Conservation (phyloP, 805 yeast species). For the Metschnikowia cubensis region DNA sequence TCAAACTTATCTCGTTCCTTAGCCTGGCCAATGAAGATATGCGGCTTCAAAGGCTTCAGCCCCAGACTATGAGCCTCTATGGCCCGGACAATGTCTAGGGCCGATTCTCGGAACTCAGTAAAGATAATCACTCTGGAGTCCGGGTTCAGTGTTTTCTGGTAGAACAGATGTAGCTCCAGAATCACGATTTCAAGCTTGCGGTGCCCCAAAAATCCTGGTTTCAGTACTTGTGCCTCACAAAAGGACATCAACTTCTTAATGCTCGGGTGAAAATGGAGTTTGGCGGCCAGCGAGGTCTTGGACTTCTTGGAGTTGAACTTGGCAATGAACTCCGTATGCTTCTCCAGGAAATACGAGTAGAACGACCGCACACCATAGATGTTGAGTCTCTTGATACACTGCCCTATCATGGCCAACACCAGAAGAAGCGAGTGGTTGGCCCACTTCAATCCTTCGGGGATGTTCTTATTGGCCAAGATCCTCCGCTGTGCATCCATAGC, state of each 20-base stretch:
- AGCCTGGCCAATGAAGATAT: conserved; percentile 90
- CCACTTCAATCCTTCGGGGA: conserved; percentile 75
- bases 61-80: conserved; percentile 54
- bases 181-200: conserved; percentile 64
- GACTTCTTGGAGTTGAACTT: conserved; percentile 56
- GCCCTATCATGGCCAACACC: conserved; percentile 68
- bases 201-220: conserved; percentile 51
- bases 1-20: conserved; percentile 68
- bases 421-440: conserved; percentile 58
- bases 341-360: conserved; percentile 59
- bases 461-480: conserved; percentile 46
- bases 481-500: conserved; percentile 67
- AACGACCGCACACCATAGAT: conserved; percentile 83
- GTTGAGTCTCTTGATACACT: conserved; percentile 60
- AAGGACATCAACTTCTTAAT: conserved; percentile 42
- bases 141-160: conserved; percentile 33
- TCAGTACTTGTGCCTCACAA: conserved; percentile 42
- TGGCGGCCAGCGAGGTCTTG: conserved; percentile 57
- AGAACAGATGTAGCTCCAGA: conserved; percentile 56
- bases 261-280: conserved; percentile 52
- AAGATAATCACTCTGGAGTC: conserved; percentile 80
- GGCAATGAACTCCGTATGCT: conserved; percentile 52
- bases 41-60: conserved; percentile 49
- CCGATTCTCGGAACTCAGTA: conserved; percentile 86
- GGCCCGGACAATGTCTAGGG: conserved; percentile 74